Evolutionary conservation across 805 yeast species (phyloP), one percentile per base, ranked within the genome.

Genomic region (Candida nanaspora): DNA sequence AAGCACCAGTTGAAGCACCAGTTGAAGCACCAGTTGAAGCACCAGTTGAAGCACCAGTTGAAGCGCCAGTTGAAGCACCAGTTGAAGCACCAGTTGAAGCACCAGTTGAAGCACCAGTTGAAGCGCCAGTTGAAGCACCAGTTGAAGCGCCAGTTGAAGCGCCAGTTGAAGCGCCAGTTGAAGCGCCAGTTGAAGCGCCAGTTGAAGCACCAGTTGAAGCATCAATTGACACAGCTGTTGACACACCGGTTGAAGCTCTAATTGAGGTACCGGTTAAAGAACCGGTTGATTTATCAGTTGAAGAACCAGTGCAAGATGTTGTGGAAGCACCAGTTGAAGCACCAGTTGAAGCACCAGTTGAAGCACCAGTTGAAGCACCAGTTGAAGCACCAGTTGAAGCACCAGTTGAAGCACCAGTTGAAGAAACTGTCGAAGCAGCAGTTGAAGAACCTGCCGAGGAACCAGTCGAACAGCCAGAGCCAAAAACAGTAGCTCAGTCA

Each of bases 1-100:
- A 7, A 7, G 33, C 6, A 7, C 20, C n/a, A 13, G 35, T 21
- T 13, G 25, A 10, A 10, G 25, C 19, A 20, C 25, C 25, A 9
- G 27, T n/a, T 19, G 43, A 32, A 23, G 29, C 7, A 33, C 22
- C 19, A 19, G 29, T 14, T 28, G 39, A 35, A 35, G 15, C 30
- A 15, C 6, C 13, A 15, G 35, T 21, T 13, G 25, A 10, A 11
- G 16, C 19, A 18, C 15, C n/a, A 11, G 36, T 8, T 15, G 43
- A 32, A 20, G 33, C 10, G 32, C 23, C n/a, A 26, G 33, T 8
- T 29, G 39, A 27, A 35, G 30, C 26, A n/a, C 16, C 19, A 15
- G 35, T 20, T 23, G 13, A 20, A 8, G 15, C 14, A n/a, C 29
- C 14, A 10, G n/a, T 14, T 21, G 25, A 9, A 11, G 19, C 4